Evolutionary conservation across 2,329 filamentous ascomycete genomes (phyloP).

Genomic region (Biscogniauxia mediterranea): DNA sequence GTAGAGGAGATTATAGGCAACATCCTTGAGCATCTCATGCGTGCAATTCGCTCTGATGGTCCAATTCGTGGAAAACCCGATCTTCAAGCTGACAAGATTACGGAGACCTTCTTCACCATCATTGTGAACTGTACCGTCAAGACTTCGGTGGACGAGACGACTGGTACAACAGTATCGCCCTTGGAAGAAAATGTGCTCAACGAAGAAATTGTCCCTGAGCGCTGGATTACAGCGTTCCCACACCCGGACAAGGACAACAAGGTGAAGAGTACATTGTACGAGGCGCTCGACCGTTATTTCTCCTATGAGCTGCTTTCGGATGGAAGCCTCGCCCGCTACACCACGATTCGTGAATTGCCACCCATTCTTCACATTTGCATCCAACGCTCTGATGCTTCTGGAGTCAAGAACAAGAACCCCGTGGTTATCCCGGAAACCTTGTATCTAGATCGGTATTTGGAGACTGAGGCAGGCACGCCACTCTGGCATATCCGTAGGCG

Average conservation of each 20-base stretch:
- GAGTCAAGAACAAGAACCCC: constrained; percentile 72
- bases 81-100: constrained; percentile 79
- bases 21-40: constrained; percentile 85
- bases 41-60: constrained; percentile 73
- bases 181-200: constrained; percentile 44
- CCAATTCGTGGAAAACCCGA: constrained; percentile 59
- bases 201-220: constrained; percentile 60
- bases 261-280: constrained; percentile 64
- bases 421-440: constrained; percentile 78
- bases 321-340: constrained; percentile 61
- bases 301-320: constrained; percentile 74
- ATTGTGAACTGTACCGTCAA: constrained; percentile 60
- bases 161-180: constrained; percentile 23
- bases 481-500: constrained; percentile 64
- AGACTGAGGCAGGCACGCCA: constrained; percentile 57
- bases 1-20: constrained; percentile 95
- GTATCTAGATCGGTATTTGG: constrained; percentile 86
- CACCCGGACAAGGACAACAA: constrained; percentile 46
- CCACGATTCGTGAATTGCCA: constrained; percentile 72
- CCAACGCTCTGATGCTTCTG: constrained; percentile 74
- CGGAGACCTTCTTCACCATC: constrained; percentile 65
- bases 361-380: constrained; percentile 88
- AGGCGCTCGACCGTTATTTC: constrained; percentile 82
- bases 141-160: constrained; percentile 28
- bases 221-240: constrained; percentile 56